phyloP scores from a whole-genome alignment of 345 rosid species.

The Rhodamnia argentea region DNA sequence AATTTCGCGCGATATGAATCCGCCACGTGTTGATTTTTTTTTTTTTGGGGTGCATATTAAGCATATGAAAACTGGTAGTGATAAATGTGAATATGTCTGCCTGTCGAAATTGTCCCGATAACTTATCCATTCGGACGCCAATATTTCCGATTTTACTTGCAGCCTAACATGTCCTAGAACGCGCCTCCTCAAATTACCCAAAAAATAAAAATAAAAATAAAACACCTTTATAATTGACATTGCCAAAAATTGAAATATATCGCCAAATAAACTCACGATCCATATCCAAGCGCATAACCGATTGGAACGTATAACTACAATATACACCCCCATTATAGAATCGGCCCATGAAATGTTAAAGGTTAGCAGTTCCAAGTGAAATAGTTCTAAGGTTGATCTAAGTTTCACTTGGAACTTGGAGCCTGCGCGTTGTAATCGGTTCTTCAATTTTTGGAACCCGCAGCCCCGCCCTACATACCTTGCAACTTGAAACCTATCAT shows the following conservation, averaged over 20 bases:
- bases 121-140: background rate
- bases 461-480: too few relatives aligned
- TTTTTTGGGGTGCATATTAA: too few relatives aligned
- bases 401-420: too few relatives aligned
- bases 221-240: background rate
- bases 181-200: background rate
- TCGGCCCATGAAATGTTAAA: too few relatives aligned
- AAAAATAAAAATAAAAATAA: background rate
- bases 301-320: too few relatives aligned
- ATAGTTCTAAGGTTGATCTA: too few relatives aligned
- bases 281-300: rapidly evolving
- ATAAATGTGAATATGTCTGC: background rate
- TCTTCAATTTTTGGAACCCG: too few relatives aligned
- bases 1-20: background rate
- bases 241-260: background rate
- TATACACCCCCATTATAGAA: too few relatives aligned
- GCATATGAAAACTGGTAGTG: background rate
- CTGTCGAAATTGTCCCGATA: background rate
- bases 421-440: too few relatives aligned
- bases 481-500: too few relatives aligned
- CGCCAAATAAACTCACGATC: background rate
- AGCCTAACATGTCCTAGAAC: background rate
- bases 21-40: background rate
- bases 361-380: too few relatives aligned
- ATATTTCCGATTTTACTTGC: background rate